These are phyloP conservation scores for Blepharisma stoltei DNA, from an alignment of 73 alveolate species.

Conservation along the genomic window DNA sequence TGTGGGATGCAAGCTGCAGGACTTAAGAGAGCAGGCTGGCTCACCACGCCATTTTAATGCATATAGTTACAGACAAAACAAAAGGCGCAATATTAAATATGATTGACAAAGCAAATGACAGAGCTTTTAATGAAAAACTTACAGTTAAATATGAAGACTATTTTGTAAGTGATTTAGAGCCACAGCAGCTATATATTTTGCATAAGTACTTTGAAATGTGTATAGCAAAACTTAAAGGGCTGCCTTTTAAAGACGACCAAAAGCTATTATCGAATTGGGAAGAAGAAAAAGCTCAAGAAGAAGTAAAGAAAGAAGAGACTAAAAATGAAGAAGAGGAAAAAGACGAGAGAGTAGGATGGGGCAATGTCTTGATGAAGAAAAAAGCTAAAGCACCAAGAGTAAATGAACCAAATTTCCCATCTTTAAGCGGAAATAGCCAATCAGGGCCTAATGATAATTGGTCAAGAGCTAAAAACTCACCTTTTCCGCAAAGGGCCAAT, in stretches of 20 bases:
- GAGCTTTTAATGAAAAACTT: neutral
- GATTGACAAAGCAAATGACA: slow-evolving; percentile 21
- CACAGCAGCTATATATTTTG: slow-evolving; percentile 8
- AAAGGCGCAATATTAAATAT: slow-evolving; percentile 1
- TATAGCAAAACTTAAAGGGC: slow-evolving; percentile 10
- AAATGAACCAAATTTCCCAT: slow-evolving; percentile 19
- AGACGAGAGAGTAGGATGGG: neutral
- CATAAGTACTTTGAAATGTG: slow-evolving; percentile 23
- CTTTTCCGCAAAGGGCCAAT: too few relatives aligned
- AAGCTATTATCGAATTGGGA: slow-evolving; percentile 13
- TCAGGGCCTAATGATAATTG: too few relatives aligned
- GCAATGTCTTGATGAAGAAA: neutral
- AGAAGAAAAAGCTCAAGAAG: neutral
- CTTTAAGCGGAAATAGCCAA: neutral
- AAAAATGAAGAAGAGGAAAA: slow-evolving; percentile 12
- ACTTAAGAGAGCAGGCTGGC: too few relatives aligned
- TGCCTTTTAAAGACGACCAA: slow-evolving; percentile 10
- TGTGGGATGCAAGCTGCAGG: too few relatives aligned
- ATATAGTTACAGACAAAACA: neutral
- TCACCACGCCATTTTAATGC: too few relatives aligned
- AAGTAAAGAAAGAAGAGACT: neutral
- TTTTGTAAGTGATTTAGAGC: neutral
- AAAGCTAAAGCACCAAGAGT: slow-evolving; percentile 15
- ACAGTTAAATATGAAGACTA: slow-evolving; percentile 28
- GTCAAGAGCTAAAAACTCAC: too few relatives aligned